Evolutionary conservation across 805 yeast species (phyloP), one percentile per base, ranked within the genome.

Genomic region (Metschnikowia colocasiae): DNA sequence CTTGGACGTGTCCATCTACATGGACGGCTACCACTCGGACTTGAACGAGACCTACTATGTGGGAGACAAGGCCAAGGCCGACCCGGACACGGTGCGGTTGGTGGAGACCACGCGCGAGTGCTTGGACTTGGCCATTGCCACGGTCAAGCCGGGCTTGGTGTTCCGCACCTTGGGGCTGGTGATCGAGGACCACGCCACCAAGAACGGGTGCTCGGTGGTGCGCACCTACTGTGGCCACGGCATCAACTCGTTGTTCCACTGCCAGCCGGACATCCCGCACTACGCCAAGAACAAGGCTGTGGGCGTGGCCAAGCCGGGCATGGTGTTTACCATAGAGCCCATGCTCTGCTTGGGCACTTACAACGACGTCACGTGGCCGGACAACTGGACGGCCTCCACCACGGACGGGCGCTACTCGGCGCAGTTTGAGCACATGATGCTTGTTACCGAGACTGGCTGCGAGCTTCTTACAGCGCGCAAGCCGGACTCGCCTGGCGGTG

Each of bases 261-360:
- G 91, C 59, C 84, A 89, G 40, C 99, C 99, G 32, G 87, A 83
- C 57, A 80, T 94, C 46, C 96, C 97, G 2, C 99, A 94, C 67
- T 94, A 94, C 62, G 95, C 94, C 19, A 84, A 82, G 58, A 94
- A 91, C 71, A 92, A 92, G 71, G 87, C 96, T 6, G 76, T 91
- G 40, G 99, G 99, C 49, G 82, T 88, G 38, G 91, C 94, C 73
- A 88, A 88, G 64, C 92, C 96, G 19, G 99, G 99, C 19, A 87
- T 91, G 85, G 89, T 87, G 12, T 94, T 94, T 74, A 94, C 99
- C 19, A 88, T 94, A 48, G 99, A 94, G 69, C 99, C 99, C 39
- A 94, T 94, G 99, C 80, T 94, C 56, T 86, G 88, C 62, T 72
- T 82, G 54, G 99, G 99, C 7, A 71, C 85, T 0, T 85, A 80